Base-by-base conservation (phyloP, 2,329 filamentous ascomycete species). In the Fusarium camptoceras region DNA sequence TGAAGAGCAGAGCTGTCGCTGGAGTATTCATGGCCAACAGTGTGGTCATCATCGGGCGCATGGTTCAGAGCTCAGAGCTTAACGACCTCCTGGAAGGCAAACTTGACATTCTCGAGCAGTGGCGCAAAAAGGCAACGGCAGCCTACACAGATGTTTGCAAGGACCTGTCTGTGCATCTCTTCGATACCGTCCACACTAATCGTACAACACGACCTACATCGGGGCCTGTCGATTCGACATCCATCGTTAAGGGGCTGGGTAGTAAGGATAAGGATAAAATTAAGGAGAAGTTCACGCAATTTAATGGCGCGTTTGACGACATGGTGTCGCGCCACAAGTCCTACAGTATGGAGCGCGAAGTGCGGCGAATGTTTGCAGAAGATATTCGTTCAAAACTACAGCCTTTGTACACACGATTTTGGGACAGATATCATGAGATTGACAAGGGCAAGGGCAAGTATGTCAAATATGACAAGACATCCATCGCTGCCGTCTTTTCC, bases 361-460 rank as follows among this genome's bases (percentile, higher is more conserved):
- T 98, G 31, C 88, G 94, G 44, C 87, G 89, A 67, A 89, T 92
- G 81, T 87, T 98, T 75, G 91, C 89, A 18, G 90, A 91, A 74
- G 94, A 98, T 76, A 91, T 98, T 69, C 93, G 96, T 79, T 91
- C 91, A 74, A 93, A 97, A 82, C 91, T 99, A 59, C 95, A 98
- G 82, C 94, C 95, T 57, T 86, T 99, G 16, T 99, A 99, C 82
- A 92, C 92, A 67, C 88, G 96, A 47, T 99, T 99, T 82, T 98
- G 94, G 90, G 96, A 98, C 81, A 88, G 95, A 28, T 99, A 99
- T 78, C 94, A 98, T 78, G 96, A 98, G 81, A 90, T 98, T 70
- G 95, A 98, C 82, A 98, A 97, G 84, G 96, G 96, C 64, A 97
- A 94, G 82, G 95, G 95, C 73, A 99, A 99, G 81, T 97, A 98